Evolutionary conservation across 2,329 filamentous ascomycete genomes (phyloP), one percentile per base, ranked within the genome.

Genomic region (Talaromyces pinophilus): DNA sequence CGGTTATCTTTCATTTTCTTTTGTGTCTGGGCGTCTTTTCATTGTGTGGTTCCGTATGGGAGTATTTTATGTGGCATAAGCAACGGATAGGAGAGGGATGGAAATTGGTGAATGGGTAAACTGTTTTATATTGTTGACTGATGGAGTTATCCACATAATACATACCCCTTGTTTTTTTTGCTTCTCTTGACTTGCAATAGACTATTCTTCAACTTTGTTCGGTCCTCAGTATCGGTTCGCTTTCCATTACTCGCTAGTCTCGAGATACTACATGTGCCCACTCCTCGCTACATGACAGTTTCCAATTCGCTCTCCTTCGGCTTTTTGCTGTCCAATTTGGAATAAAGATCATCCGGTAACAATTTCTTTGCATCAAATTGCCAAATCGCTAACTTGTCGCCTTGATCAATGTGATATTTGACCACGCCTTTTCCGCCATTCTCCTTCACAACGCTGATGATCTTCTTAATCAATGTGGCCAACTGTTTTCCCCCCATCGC

Each of bases 401-500:
- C 65, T 57, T 62, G 50, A 13, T 54, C 15, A 3, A 4, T 33
- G 62, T 73, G 69, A 70, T 74, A 72, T 52, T 63, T 72, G 44
- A 76, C 28, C 40, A 70, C 65, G 44, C 71, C 71, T 42, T 68
- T 70, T 55, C 74, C 73, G 42, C 70, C 72, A 65, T 63, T 70
- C 13, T 66, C 64, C 64, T 72, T 78, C 46, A 74, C 74, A 6
- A 72, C 61, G 5, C 44, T 40, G n/a, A 77, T 50, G 28, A 81
- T 77, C 57, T 69, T 71, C 10, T 59, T 67, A 28, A 81, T 74
- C 63, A 82, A 67, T 11, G 59, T 66, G 17, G 70, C 75, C 35
- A 82, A 57, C 38, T 66, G n/a, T n/a, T n/a, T n/a, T n/a, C 17
- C 70, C 82, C 79, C 81, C 80, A 82, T 28, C 13, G 64, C 19